Evolutionary conservation across 2,329 filamentous ascomycete species (phyloP).

Genomic region (Didymella pinodella): DNA sequence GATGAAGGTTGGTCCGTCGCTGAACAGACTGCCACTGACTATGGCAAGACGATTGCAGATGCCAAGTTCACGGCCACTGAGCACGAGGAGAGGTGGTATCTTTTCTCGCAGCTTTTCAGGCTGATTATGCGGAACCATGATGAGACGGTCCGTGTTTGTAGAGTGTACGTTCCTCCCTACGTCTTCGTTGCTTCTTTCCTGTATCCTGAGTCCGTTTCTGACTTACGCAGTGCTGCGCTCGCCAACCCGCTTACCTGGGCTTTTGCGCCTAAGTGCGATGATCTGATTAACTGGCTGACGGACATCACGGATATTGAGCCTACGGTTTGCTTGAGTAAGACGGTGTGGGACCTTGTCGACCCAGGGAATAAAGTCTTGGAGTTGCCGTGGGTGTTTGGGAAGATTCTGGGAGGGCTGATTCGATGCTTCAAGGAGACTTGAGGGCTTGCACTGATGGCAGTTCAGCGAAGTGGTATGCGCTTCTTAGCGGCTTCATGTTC

Average conservation of each 20-base stretch:
- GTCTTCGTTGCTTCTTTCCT: not conserved
- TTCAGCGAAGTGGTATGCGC: too few relatives aligned
- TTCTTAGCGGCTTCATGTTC: too few relatives aligned
- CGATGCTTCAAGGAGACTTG: not conserved
- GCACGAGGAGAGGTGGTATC: slow-evolving; percentile 10
- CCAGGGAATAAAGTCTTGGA: not conserved
- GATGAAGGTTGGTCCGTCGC: slow-evolving; percentile 4
- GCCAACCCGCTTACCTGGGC: slow-evolving; percentile 3
- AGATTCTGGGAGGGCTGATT: not conserved
- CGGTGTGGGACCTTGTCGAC: slow-evolving; percentile 5
- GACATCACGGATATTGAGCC: slow-evolving; percentile 3
- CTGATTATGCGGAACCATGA: slow-evolving; percentile 8
- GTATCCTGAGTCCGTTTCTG: not conserved
- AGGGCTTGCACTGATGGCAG: too few relatives aligned
- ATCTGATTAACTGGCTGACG: slow-evolving; percentile 8
- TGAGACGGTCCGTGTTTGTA: not conserved
- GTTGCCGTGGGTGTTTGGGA: slow-evolving; percentile 5
- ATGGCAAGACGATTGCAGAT: slow-evolving; percentile 8
- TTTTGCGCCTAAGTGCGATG: not conserved
- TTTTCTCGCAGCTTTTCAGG: slow-evolving; percentile 6
- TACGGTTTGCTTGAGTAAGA: slow-evolving; percentile 1
- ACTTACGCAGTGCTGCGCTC: not conserved
- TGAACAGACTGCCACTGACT: slow-evolving; percentile 4
- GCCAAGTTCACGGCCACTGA: not conserved
- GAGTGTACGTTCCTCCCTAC: not conserved